Evolutionary conservation across 2,329 filamentous ascomycete genomes (phyloP), one percentile per base, ranked within the genome.

Genomic region (Pleoardoris graminearum): DNA sequence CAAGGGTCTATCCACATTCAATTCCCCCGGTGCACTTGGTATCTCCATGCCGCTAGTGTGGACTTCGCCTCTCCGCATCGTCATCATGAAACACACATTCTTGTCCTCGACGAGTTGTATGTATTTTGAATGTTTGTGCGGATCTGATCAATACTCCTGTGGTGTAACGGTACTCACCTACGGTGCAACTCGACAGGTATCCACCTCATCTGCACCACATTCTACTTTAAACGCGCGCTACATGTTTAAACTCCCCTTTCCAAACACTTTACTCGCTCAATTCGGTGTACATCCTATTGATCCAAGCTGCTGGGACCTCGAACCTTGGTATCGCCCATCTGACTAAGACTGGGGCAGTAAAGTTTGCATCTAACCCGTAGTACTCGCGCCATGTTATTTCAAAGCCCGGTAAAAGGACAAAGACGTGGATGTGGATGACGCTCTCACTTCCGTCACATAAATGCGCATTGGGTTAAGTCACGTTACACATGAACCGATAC

Each of bases 91-190:
- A 3, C 21, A 4, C 19, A 14, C 21, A 45, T 38, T 10, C 12
- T 27, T 48, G 14, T 11, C 8, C 35, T 7, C 25, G 2, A n/a
- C 5, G 10, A 11, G 47, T n/a, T 39, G 25, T 51, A 22, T 22
- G 16, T 7, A 14, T 45, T 44, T 32, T n/a, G 38, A 43, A 29
- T 22, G 17, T 51, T 22, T 45, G 39, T 51, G 37, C 27, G 36
- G 17, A 5, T 30, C 16, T 36, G 7, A 21, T 22, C 23, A 16
- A 45, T 23, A 23, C 19, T 21, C 6, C 39, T 51, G 41, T 37
- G 16, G 39, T 45, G 41, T 37, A 45, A 50, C 48, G 25, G 6
- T 8, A 10, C n/a, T n/a, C n/a, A n/a, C n/a, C n/a, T n/a, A n/a
- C n/a, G 35, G 25, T 29, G 46, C n/a, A 39, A 23, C 29, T 35